Evolutionary conservation across 2,329 filamentous ascomycete species (phyloP), one percentile per base, ranked within the genome.

Genomic region (Xylariaceae sp.): DNA sequence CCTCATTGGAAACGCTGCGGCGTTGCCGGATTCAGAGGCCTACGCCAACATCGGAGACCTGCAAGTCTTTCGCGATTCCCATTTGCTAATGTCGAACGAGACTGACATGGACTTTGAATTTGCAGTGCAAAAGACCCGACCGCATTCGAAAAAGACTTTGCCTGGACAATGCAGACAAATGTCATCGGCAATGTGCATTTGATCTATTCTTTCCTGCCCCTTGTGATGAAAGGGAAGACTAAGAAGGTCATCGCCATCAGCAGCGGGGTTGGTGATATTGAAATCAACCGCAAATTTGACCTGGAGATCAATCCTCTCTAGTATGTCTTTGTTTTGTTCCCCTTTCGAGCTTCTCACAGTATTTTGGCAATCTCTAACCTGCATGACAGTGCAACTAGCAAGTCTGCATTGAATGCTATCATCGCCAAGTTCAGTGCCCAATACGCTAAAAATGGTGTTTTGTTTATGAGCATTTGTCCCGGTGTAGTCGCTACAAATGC

Each of bases 341-440:
- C n/a, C n/a, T n/a, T n/a, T n/a, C n/a, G n/a, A n/a, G n/a, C n/a
- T n/a, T n/a, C n/a, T n/a, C n/a, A n/a, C n/a, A n/a, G n/a, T n/a
- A n/a, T n/a, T n/a, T n/a, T n/a, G n/a, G n/a, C n/a, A n/a, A n/a
- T n/a, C n/a, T n/a, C n/a, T n/a, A n/a, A n/a, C n/a, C n/a, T n/a
- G n/a, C n/a, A n/a, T n/a, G n/a, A 19, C 10, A 2, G n/a, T n/a
- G n/a, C 27, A 16, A 32, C 16, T 8, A 32, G 46, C 38, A 58
- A 57, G 44, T 71, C 66, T 0, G 74, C 67, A 1, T 29, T 70
- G 43, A 77, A 76, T 52, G 56, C 68, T 11, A 62, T 70, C 1
- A 61, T 77, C 1, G 73, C 73, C 49, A 82, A 82, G 60, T 81
- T 70, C 56, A 70, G 65, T 44, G 71, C 69, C 1, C 62, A 75